Evolutionary conservation across 148 eudicot species (phyloP), one percentile per base, ranked within the genome.

Genomic region (Beta vulgaris): DNA sequence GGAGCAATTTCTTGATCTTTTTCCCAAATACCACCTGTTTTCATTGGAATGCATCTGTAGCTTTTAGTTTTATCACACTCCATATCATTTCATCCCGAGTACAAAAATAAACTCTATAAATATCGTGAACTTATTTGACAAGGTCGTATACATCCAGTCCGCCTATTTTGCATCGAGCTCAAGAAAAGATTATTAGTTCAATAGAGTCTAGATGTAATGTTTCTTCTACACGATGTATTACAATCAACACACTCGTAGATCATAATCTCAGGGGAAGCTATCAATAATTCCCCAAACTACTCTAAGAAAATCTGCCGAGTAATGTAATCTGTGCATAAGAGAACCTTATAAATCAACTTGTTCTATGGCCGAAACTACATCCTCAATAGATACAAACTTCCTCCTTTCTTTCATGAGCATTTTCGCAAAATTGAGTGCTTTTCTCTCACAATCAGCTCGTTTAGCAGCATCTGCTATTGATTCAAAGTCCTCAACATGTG

Each of bases 401-500:
- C 79, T 75, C 71, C 98, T 83, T 69, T 88, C 85, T 81, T 91
- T 94, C 76, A 91, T 58, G 44, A 94, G 87, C 74, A 79, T 69
- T 84, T 90, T 94, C 19, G 98, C 98, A 71, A 87, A 87, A 80
- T 94, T 67, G 28, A 94, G 97, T 37, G 98, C 97, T 73, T 80
- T 84, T 68, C 89, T 86, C 81, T 94, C 98, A 78, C 98, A 91
- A 6, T 72, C 88, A 57, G 98, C 97, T 65, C 97, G 84, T 76
- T 75, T 86, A 67, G 69, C 53, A 12, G 84, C 77, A 76, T 91
- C 91, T 23, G 81, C 7, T 26, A 94, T 88, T 10, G 96, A 88
- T 76, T 94, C 98, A 39, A 91, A 87, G 82, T 94, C 98, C 80
- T 91, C 98, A 11, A 91, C 97, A 85, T 94, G 98, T 37, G 92